phyloP scores from a whole-genome alignment of 345 rosid species.

The Viola odorata region DNA sequence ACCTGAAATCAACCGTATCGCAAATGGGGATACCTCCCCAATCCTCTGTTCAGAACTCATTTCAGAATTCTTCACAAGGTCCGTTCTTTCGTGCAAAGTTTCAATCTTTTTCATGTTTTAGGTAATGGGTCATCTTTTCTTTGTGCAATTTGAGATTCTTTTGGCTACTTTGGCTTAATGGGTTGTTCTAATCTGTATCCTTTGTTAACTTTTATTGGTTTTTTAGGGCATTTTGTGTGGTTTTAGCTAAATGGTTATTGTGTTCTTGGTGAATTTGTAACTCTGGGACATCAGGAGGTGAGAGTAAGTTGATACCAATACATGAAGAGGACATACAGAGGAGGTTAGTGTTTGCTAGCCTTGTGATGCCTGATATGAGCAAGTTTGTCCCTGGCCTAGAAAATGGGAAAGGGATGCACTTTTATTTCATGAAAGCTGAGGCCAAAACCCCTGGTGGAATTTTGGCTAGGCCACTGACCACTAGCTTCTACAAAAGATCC shows the following conservation, averaged over 20 bases:
- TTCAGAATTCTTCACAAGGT: constrained; percentile 25
- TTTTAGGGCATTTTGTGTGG: too few relatives aligned
- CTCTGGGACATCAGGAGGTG: constrained; percentile 22
- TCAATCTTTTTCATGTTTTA: too few relatives aligned
- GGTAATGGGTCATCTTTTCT: too few relatives aligned
- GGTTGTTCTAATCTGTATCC: too few relatives aligned
- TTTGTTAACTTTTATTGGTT: too few relatives aligned
- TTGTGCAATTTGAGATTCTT: too few relatives aligned
- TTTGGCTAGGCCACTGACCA: constrained; percentile 12
- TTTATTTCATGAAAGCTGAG: constrained; percentile 18
- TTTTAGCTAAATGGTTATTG: too few relatives aligned
- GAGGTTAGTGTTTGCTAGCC: constrained; percentile 12
- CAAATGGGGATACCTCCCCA: constrained; percentile 18
- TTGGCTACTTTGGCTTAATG: too few relatives aligned
- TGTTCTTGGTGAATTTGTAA: neutral
- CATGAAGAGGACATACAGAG: constrained; percentile 12
- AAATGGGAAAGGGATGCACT: constrained; percentile 19
- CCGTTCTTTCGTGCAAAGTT: too few relatives aligned
- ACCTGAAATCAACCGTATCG: constrained; percentile 16
- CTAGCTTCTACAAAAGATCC: constrained; percentile 18
- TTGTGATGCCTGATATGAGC: constrained; percentile 19
- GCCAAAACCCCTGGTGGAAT: constrained; percentile 13
- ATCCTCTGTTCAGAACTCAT: constrained; percentile 18
- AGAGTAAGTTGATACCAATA: constrained; percentile 21
- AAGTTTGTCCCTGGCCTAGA: constrained; percentile 12